phyloP scores from a whole-genome alignment of 257 asterid species.

The Echites panduratus region DNA sequence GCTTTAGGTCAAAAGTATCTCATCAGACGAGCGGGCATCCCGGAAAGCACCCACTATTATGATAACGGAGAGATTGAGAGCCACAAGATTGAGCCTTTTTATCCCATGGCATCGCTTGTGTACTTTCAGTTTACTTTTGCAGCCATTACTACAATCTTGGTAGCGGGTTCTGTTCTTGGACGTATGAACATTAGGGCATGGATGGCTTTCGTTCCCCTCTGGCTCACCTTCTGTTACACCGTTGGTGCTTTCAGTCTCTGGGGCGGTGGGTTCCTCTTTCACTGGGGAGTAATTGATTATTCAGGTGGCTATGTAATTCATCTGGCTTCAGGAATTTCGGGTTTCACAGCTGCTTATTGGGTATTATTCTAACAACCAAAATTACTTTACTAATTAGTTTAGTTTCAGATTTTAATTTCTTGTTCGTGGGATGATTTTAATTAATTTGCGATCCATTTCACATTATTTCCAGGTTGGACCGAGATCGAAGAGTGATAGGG shows the following conservation, averaged over 20 bases:
- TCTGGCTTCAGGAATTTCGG: constrained; percentile 83
- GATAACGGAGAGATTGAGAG: constrained; percentile 41
- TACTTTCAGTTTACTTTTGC: constrained; percentile 84
- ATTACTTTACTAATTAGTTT: neutral
- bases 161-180: constrained; percentile 82
- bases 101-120: constrained; percentile 74
- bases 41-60: constrained; percentile 41
- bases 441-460: too few species aligned
- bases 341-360: constrained; percentile 95
- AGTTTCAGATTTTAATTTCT: too few species aligned
- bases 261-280: constrained; percentile 93
- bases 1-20: constrained; percentile 52
- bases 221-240: constrained; percentile 76
- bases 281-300: constrained; percentile 92
- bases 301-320: constrained; percentile 93
- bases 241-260: constrained; percentile 80
- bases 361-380: constrained; percentile 16
- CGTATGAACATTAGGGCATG: constrained; percentile 90
- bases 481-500: constrained; percentile 69
- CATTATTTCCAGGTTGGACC: constrained; percentile 63
- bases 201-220: constrained; percentile 93
- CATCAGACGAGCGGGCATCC: constrained; percentile 33
- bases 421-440: too few species aligned
- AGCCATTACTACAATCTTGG: constrained; percentile 60
- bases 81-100: constrained; percentile 39